Base-by-base conservation (phyloP, 306 rosid genomes). In the Vicia sativa region DNA sequence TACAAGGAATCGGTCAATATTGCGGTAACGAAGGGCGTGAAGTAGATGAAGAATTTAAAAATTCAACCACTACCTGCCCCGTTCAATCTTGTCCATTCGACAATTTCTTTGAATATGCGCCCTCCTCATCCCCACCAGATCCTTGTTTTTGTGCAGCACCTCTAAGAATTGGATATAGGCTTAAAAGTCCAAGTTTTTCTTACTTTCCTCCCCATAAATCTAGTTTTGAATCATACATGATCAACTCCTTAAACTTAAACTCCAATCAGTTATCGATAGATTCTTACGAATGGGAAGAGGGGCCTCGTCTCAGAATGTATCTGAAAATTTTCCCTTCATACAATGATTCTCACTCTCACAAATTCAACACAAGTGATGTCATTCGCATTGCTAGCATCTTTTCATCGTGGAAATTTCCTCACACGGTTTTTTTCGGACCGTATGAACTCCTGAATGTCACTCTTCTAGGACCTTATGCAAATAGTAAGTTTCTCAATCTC, bases 131-230 rank as follows among this genome's bases (percentile, higher is more conserved):
- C 19, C 82, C 91, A 15, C 82, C 86, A 37, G 52, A 25, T 60
- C 74, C 18, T 26, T 93, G 98, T 85, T 80, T 59, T 74, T 93
- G 98, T 74, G 91, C 96, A 48, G 78, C 84, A 53, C 98, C 98
- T 26, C 72, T 93, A 38, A 79, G 80, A 72, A 61, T 93, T 67
- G 87, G 86, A 46, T 93, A 93, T 74, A 84, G 97, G 71, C 87
- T 93, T 48, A 93, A 93, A 80, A 93, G 98, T 50, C 98, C 98
- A 3, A 88, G 98, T 74, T 90, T 93, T 79, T 83, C 87, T 28
- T 83, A 87, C 81, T 90, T 93, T 67, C 68, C 76, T 70, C 98
- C 96, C 21, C 74, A 83, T 76, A 41, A 0, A 43, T 1, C 48
- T 56, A 4, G 1, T 6, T 82, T 90, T 53, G 74, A 80, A 62